Evolutionary conservation across 2,329 filamentous ascomycete species (phyloP), one percentile per base, ranked within the genome.

Genomic region (Penicillium sp.): DNA sequence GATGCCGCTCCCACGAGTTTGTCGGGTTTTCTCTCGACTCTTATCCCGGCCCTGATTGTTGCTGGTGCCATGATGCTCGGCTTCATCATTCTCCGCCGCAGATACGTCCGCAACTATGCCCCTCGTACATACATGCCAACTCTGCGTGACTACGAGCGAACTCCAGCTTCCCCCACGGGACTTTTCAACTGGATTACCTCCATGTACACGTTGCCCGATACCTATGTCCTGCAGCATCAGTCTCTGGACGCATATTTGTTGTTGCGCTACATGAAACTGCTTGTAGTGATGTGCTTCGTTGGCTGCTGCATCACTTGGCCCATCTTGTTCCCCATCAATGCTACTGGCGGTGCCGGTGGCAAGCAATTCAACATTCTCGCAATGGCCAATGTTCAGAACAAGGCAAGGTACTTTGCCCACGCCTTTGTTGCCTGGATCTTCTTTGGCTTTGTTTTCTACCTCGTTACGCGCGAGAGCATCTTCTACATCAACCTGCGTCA

Each of bases 401-500:
- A 80, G n/a, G 83, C 82, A 63, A 85, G 85, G 62, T 87, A 90
- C 71, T 97, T 88, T 71, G 93, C 91, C 0, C 91, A 96, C 70
- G 83, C 83, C n/a, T 82, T 90, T 52, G 78, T 91, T 53, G 85
- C 87, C 1, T 96, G 90, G 84, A 72, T 92, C 50, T 97, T 90
- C 74, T 91, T 89, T 71, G 84, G 83, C 47, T 97, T 97, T 69
- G 81, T 97, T 62, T 87, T 97, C 71, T 94, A 90, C 74, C 87
- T 90, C 67, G 84, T 97, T 61, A 88, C 91, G 56, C 84, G 93
- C 57, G 93, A 97, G 73, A 87, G 85, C 68, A 88, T 97, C 64
- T 96, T 87, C 81, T 96, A 90, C 74, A 88, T 97, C 77, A 96
- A 95, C 67, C 76, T 97, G 52, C 89, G 92, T 61, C 93, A 97